A percentile compares a stretch with the other conserved stretches of the same genome.
Conservation (phyloP, 2,329 filamentous ascomycete genomes). For the Cordyceps cicadae region DNA sequence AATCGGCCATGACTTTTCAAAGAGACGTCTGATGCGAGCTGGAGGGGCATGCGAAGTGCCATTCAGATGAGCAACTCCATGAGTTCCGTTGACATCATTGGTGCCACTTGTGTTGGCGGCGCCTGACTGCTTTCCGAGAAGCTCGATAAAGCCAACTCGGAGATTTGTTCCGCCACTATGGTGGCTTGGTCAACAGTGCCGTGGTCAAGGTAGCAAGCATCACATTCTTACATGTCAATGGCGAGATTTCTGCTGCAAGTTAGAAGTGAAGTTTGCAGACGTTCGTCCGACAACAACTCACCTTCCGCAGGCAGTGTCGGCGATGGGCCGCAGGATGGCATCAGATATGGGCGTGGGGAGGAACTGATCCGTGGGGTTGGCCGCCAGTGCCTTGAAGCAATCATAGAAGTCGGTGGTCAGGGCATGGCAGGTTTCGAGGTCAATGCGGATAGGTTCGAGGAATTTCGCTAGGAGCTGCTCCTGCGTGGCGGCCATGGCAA, state of each 20-base stretch:
- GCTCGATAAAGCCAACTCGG: constrained; percentile 58
- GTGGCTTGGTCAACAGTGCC: constrained; percentile 22
- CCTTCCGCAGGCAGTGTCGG: constrained; percentile 37
- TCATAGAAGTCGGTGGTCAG: constrained; percentile 40
- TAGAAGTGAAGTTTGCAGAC: background rate
- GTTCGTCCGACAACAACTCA: constrained; percentile 31
- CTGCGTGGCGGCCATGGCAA: constrained; percentile 18
- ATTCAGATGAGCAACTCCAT: constrained; percentile 2
- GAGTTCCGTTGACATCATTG: background rate
- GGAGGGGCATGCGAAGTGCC: constrained; percentile 5
- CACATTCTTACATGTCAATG: constrained; percentile 53
- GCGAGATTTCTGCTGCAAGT: constrained; percentile 42
- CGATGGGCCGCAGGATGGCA: constrained; percentile 43
- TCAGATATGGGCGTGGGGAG: constrained; percentile 54
- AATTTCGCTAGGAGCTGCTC: constrained; percentile 32
- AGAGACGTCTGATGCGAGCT: constrained; percentile 44
- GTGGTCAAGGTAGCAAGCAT: background rate
- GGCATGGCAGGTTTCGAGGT: constrained; percentile 34
- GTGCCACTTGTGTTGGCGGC: constrained; percentile 12
- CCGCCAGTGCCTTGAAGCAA: constrained; percentile 43
- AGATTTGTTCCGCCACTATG: constrained; percentile 59
- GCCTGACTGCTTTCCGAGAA: constrained; percentile 33
- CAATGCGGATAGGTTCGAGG: constrained; percentile 41
- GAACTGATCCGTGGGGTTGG: constrained; percentile 47
- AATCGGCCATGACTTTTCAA: constrained; percentile 69